These are phyloP conservation scores for Dictyostelium brefeldianum DNA, from an alignment of 78 protist genomes.

Conservation along the genomic window DNA sequence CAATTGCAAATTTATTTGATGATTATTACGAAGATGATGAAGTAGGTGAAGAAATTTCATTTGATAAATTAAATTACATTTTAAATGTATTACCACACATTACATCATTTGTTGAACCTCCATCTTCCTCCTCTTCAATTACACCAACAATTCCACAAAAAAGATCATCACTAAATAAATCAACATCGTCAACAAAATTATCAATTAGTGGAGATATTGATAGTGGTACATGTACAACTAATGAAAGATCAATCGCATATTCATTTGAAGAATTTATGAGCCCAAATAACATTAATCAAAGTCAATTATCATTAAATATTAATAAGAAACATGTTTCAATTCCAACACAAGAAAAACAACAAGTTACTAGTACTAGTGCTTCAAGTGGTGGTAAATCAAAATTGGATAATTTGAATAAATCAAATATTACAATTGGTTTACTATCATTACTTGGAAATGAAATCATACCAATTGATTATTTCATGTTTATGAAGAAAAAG, in stretches of 20 bases:
- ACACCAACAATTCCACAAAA: background rate
- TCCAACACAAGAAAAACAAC: background rate
- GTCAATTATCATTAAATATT: background rate
- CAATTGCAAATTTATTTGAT: conserved; percentile 16
- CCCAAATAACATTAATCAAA: conserved; percentile 46
- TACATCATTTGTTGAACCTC: background rate
- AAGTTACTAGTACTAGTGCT: background rate
- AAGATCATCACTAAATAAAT: background rate
- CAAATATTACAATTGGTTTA: background rate
- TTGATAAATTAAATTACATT: conserved; percentile 11
- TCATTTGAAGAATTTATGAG: conserved; percentile 74
- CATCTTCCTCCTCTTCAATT: background rate
- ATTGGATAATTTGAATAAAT: background rate
- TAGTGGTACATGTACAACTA: background rate
- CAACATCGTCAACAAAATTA: background rate
- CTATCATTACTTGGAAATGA: background rate
- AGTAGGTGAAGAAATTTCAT: background rate
- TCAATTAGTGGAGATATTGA: background rate
- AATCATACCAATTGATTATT: background rate
- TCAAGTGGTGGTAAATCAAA: background rate
- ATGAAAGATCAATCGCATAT: conserved; percentile 19
- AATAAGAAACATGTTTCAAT: background rate
- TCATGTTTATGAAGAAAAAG: background rate
- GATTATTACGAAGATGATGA: background rate
- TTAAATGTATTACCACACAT: conserved; percentile 1